Base-by-base conservation (phyloP, 2,329 filamentous ascomycete species). In the Colletotrichum sp. region DNA sequence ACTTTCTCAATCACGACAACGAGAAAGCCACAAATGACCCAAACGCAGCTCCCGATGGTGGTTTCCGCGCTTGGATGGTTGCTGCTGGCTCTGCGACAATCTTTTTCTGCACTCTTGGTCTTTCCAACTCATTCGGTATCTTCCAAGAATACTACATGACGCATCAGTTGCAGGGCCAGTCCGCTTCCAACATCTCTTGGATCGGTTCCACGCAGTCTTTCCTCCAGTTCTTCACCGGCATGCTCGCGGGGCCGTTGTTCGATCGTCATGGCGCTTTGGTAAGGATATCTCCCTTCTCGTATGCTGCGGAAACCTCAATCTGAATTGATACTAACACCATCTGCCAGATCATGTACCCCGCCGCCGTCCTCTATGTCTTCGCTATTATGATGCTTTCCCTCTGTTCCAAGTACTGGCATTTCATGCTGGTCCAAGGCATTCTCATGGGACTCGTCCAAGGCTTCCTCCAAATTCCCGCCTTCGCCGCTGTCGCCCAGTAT, bases 401-500 rank as follows among this genome's bases (percentile, higher is more conserved):
- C 10, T 89, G 87, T 78, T 84, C 80, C 6, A 71, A 84, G 39
- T 91, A 90, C 77, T 91, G 85, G 82, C 88, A 91, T 8, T 84
- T 90, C 78, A 87, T 91, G 82, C 86, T 91, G 9, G 84, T 84
- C 0, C 89, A 90, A 69, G 88, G 87, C 3, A 78, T 90, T 2
- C 78, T 90, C 3, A 81, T 85, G 52, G 89, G 89, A 1, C 60
- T 83, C 0, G 78, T 81, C 5, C 86, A 84, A 77, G 86, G 85
- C 0, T 80, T 90, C 6, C 79, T 89, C 6, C 82, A 84, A 16
- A 82, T 88, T 0, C 88, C 90, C 0, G 84, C 87, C 0, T 81
- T 90, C 32, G 85, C 87, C 1, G 84, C 86, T 0, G 82, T 89
- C 0, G 84, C 85, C 5, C 87, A 88, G 28, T 88, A 85, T 76